A percentile compares a stretch with the other conserved stretches of the same genome.
phyloP scores from a whole-genome alignment of 805 yeast genomes.

The Sugiyamaella chiloensis region DNA sequence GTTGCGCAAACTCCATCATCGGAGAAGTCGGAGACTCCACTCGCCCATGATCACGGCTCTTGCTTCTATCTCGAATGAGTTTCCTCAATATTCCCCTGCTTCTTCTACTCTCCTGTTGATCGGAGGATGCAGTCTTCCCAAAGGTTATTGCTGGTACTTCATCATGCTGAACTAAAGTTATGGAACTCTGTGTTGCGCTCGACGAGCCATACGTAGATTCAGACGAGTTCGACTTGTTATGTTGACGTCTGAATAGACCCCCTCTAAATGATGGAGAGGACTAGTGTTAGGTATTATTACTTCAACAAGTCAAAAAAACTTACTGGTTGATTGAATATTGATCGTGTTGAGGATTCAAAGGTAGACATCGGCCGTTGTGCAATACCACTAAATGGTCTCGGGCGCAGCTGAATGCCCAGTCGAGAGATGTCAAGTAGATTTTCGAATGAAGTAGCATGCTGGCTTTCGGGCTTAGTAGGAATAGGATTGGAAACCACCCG shows the following conservation, averaged over 20 bases:
- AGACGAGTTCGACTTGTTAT: slow-evolving; percentile 60
- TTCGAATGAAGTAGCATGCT: not conserved
- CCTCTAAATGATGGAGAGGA: slow-evolving; percentile 38
- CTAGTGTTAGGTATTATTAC: slow-evolving; percentile 1
- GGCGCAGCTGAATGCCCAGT: not conserved
- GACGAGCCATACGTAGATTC: slow-evolving; percentile 33
- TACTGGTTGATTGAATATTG: slow-evolving; percentile 11
- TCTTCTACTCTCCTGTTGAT: slow-evolving; percentile 6
- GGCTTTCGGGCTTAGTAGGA: not conserved
- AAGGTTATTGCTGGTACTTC: slow-evolving; percentile 1
- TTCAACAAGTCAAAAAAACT: slow-evolving; percentile 1
- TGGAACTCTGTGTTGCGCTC: slow-evolving; percentile 40
- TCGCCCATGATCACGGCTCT: slow-evolving; percentile 20
- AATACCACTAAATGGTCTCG: not conserved
- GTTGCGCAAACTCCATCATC: not conserved
- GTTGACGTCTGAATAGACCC: slow-evolving; percentile 56
- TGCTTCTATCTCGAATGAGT: slow-evolving; percentile 17
- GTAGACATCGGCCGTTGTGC: slow-evolving; percentile 18
- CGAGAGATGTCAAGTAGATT: not conserved
- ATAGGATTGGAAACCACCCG: not conserved
- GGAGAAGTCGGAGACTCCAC: slow-evolving; percentile 23
- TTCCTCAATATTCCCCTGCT: slow-evolving; percentile 13
- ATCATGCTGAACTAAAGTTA: not conserved
- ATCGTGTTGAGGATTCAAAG: slow-evolving; percentile 12
- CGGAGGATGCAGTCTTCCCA: slow-evolving; percentile 7